phyloP scores from a whole-genome alignment of 2,329 filamentous ascomycete genomes.

The Blumeria graminis region DNA sequence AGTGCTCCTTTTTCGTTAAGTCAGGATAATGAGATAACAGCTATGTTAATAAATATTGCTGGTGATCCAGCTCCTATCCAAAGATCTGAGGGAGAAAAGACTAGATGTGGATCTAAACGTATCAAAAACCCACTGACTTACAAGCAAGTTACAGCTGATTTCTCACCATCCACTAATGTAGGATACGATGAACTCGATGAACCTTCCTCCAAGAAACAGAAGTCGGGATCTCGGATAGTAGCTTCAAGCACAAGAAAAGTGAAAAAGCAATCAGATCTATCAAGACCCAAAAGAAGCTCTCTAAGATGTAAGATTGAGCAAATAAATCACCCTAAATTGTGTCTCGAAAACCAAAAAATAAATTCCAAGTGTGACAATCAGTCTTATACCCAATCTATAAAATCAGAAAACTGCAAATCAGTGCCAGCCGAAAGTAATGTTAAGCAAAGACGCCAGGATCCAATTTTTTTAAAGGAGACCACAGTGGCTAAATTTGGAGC shows the following conservation, averaged over 20 bases:
- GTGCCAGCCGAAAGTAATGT: slow-evolving; percentile 1
- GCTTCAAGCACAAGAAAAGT: background rate
- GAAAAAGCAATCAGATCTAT: background rate
- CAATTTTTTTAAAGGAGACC: background rate
- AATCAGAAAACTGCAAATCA: background rate
- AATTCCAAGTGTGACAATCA: background rate
- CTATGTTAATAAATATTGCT: too few species aligned
- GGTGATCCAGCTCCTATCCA: too few species aligned
- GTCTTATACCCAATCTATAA: background rate
- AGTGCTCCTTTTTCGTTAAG: too few species aligned
- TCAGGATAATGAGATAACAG: too few species aligned
- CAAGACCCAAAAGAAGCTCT: background rate
- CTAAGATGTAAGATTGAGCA: background rate
- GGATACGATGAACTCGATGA: background rate
- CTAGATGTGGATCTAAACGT: too few species aligned
- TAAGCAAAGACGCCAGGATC: background rate
- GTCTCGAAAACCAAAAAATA: background rate
- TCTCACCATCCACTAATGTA: too few species aligned
- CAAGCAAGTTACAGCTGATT: too few species aligned
- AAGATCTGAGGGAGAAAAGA: too few species aligned
- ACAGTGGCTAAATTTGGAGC: background rate
- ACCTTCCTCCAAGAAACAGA: background rate
- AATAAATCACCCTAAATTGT: background rate
- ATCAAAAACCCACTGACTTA: too few species aligned
- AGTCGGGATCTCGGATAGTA: background rate